phyloP scores from a whole-genome alignment of 202 grass and related monocot genomes.

The Zoysia matrella region DNA sequence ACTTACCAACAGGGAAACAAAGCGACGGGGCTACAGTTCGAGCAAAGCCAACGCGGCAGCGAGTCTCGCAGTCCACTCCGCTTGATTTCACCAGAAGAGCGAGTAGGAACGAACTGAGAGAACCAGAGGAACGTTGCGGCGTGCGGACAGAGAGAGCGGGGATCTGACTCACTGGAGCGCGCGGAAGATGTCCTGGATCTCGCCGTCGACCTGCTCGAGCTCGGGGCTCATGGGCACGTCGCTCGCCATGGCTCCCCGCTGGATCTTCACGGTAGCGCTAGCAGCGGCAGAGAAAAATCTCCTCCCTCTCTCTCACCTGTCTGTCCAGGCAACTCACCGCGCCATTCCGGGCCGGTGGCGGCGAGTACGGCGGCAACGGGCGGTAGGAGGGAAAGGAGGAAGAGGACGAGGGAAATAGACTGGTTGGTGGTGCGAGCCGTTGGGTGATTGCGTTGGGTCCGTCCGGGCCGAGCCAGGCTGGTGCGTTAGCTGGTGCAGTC shows the following conservation, averaged over 20 bases:
- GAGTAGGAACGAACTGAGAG: background rate
- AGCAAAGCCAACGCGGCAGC: background rate
- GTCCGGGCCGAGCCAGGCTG: background rate
- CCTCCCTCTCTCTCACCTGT: background rate
- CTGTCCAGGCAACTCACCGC: background rate
- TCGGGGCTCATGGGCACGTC: conserved; percentile 86
- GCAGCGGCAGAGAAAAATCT: background rate
- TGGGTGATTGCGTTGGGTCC: conserved; percentile 8
- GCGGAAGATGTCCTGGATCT: conserved; percentile 30
- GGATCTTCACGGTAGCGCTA: conserved; percentile 3
- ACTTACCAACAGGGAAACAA: background rate
- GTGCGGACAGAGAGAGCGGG: background rate
- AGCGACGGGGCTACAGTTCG: background rate
- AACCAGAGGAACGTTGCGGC: background rate
- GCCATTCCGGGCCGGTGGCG: conserved; percentile 41
- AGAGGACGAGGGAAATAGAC: background rate
- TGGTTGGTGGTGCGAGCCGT: conserved; percentile 32
- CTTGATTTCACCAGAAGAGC: background rate
- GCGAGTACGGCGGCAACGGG: conserved; percentile 51
- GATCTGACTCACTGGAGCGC: conserved; percentile 86
- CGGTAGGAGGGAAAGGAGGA: conserved; percentile 30
- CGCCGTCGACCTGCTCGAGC: conserved; percentile 88
- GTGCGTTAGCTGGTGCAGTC: background rate
- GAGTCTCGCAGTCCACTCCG: background rate
- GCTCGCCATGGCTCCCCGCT: conserved; percentile 60